Base-by-base conservation (phyloP, 2,329 filamentous ascomycete species). In the Neofusicoccum sp. region DNA sequence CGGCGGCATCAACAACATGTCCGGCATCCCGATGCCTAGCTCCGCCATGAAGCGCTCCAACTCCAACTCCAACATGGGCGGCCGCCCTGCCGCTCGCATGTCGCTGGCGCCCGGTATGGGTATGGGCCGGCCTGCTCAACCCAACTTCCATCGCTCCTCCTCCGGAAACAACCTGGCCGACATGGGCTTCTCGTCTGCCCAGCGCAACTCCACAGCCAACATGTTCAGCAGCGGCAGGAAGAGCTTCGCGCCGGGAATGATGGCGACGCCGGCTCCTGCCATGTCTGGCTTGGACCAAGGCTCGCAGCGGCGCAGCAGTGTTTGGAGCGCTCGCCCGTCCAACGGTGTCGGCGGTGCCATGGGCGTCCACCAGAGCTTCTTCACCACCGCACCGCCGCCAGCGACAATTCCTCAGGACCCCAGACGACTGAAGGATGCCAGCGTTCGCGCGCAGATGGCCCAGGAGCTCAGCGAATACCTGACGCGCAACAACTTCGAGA, bases 31-130 rank as follows among this genome's bases (percentile, higher is more conserved):
- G 22, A 92, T 96, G 79, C 94, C 95, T 7, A 85, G 91, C 33
- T 98, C 94, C 44, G 92, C 93, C 44, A 89, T 99, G 85, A 99
- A 99, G 82, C 91, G 95, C 76, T 90, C 91, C 34, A 95, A 88
- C 73, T 93, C 92, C 11, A 88, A 87, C 69, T 87, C 87, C 66
- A 87, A 87, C 73, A 83, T 87, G 71, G 49, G 70, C 49, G 87
- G 82, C 69, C 92, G 94, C 70, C 97, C 93, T 66, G 90, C 89
- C 73, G 90, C 89, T 74, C 87, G 91, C 71, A 90, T 96, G 76
- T 94, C 93, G 70, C 91, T 97, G 66, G 93, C 92, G 70, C 86
- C 93, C 67, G 72, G 74, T 22, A 37, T 58, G 54, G 54, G 54
- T 41, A 29, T 54, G 59, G 48, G 52, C 11, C 87, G 93, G 65